Evolutionary conservation across 2,329 filamentous ascomycete genomes (phyloP).

Genomic region (Sarocladiaceae sp.): DNA sequence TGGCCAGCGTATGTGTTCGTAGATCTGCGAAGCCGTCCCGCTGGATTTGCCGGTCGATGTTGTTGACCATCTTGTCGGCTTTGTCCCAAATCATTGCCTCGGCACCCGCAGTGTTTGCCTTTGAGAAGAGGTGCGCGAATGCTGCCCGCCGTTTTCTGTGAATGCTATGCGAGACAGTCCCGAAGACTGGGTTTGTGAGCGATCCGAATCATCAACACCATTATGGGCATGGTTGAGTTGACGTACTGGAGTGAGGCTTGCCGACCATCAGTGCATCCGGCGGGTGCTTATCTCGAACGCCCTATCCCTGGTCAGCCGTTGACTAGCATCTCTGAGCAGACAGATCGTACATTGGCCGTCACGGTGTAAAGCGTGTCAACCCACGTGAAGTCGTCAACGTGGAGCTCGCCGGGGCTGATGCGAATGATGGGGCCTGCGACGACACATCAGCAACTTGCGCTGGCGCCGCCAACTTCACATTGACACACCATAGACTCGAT

Average conservation of each 20-base stretch:
- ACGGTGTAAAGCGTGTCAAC: constrained; percentile 7
- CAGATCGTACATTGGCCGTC: background rate
- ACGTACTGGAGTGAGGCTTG: constrained; percentile 6
- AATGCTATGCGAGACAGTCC: constrained; percentile 2
- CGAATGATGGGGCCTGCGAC: constrained; percentile 8
- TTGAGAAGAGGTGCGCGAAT: constrained; percentile 9
- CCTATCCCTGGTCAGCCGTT: no score
- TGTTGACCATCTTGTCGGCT: constrained; percentile 2
- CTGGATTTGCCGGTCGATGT: background rate
- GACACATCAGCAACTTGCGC: background rate
- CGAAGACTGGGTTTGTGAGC: constrained; percentile 1
- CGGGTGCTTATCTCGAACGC: constrained; percentile 10
- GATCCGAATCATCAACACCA: no score
- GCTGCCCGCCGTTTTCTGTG: constrained; percentile 6
- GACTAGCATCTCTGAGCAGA: background rate
- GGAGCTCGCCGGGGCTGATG: constrained; percentile 10
- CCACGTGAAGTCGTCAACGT: constrained; percentile 1
- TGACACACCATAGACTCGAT: constrained; percentile 6
- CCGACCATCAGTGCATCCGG: constrained; percentile 8
- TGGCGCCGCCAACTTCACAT: background rate
- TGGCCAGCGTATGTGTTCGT: constrained; percentile 6
- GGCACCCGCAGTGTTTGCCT: background rate
- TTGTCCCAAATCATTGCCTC: constrained; percentile 8
- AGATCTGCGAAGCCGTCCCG: constrained; percentile 5
- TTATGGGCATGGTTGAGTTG: no score